Base-by-base conservation (phyloP, 2,329 filamentous ascomycete species). In the Ophiostoma populinum region DNA sequence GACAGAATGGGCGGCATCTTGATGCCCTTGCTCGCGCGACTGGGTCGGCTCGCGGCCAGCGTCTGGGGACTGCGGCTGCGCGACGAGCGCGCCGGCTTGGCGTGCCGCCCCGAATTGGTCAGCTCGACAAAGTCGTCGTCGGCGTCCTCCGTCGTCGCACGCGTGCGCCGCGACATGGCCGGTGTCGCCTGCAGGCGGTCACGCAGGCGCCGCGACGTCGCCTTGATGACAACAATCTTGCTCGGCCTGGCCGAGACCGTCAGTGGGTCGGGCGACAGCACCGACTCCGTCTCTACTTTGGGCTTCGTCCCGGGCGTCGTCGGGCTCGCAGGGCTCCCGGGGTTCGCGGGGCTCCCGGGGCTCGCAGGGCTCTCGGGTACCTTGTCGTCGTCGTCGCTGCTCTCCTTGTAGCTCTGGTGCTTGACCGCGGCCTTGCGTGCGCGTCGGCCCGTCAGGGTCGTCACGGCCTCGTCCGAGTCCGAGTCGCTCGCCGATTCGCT, bases 101-200 rank as follows among this genome's bases (percentile, higher is more conserved):
- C 63, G 42, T 76, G 70, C 38, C 59, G 63, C n/a, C 71, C 72
- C 7, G 71, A 75, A 44, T 60, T 67, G 6, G 70, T 67, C 11
- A 76, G 55, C 45, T 75, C 68, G 5, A 73, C 50, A 6, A 73
- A 59, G 28, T 71, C 66, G 20, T 66, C 63, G 0, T 58, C 63
- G 0, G 58, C 56, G 31, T 72, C 67, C 29, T 64, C 67, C 4
- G 67, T 70, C 36, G 55, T 61, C 12, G 64, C 66, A 21, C 69
- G 56, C 9, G 69, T 72, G 44, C 66, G 57, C 22, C 67, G 58
- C 25, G 59, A 58, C 2, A 46, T 40, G 7, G 44, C 16, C 5
- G 35, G 2, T 47, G 17, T 43, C 42, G 30, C 19, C 8, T 16
- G 19, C 1, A 37, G 13, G 5, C 37, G 28, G 2, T 40, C 35